phyloP scores from a whole-genome alignment of 805 yeast species.

The Ogataea thermomethanolica region DNA sequence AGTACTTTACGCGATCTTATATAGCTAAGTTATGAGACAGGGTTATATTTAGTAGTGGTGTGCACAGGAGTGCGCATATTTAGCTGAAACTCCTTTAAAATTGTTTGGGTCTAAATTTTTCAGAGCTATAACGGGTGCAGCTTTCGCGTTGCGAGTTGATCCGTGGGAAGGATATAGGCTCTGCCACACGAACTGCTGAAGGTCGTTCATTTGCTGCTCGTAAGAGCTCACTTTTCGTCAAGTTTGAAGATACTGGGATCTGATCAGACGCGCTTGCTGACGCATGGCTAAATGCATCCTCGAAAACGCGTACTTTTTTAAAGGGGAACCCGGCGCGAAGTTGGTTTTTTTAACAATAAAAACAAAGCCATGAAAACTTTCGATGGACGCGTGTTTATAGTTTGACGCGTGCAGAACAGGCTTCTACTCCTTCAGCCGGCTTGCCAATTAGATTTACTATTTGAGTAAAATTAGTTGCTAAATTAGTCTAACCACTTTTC shows the following conservation, averaged over 20 bases:
- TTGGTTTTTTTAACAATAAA: not conserved
- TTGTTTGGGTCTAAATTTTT: not conserved
- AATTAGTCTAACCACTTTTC: slow-evolving; percentile 31
- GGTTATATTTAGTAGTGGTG: slow-evolving; percentile 12
- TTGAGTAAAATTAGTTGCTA: not conserved
- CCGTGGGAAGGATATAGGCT: too few species aligned
- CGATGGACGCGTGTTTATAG: not conserved
- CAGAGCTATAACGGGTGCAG: too few species aligned
- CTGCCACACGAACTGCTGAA: too few species aligned
- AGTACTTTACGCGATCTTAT: slow-evolving; percentile 1
- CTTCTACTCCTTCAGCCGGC: not conserved
- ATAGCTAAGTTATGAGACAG: slow-evolving; percentile 1
- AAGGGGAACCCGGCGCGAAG: slow-evolving; percentile 2
- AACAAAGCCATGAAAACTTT: not conserved
- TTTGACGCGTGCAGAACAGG: not conserved
- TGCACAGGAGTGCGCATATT: slow-evolving; percentile 11
- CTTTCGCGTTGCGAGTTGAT: too few species aligned
- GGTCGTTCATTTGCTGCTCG: too few species aligned
- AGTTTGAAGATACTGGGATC: not conserved
- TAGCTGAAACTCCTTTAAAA: slow-evolving; percentile 15
- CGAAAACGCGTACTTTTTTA: slow-evolving; percentile 4
- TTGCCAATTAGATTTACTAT: not conserved
- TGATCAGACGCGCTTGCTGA: slow-evolving; percentile 6
- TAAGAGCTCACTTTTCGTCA: not conserved
- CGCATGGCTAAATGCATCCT: slow-evolving; percentile 3